Evolutionary conservation across 495 filamentous ascomycete genomes (phyloP), one percentile per base, ranked within the genome.

Genomic region (Astrothelium subdiscretum): DNA sequence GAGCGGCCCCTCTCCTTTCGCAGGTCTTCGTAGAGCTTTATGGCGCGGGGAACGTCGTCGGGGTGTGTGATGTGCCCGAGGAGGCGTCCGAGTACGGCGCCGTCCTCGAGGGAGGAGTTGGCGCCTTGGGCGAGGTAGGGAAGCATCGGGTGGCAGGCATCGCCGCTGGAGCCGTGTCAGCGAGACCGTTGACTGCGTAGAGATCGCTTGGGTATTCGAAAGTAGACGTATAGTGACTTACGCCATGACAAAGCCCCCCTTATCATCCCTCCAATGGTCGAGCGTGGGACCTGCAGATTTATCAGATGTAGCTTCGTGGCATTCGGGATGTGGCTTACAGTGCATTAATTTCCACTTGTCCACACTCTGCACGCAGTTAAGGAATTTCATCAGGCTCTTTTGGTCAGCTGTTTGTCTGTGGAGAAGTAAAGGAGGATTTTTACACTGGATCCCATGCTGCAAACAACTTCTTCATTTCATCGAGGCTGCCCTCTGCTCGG

Each of bases 111-210:
- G n/a, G 78, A 75, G 24, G 72, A 76, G 43, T 77, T 78, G 31
- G 80, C 80, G 22, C 81, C 81, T 72, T 83, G 80, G 6, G 78
- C 79, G 3, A 86, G 69, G 71, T 86, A 86, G 3, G 85, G 85
- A 60, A 88, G 78, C 68, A 85, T 87, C 3, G 86, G 85, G 65
- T 89, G 86, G 57, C 84, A 85, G 5, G 86, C 81, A 68, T 88
- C 86, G 26, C 43, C 43, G n/a, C 43, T 48, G 43, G 43, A 48
- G 43, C 43, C n/a, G 43, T 48, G 2, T 48, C n/a, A 48, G 43
- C 5, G 43, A 20, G 43, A 48, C 35, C 35, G 35, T 38, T 38
- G 43, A 48, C 43, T 48, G 43, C 43, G 43, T 48, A 48, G n/a
- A 48, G 43, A 48, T n/a, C n/a, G 43, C 43, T 15, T 20, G 43